Percentiles rank a stretch among this genome's conserved stretches.
These are phyloP conservation scores for Tricholoma saponaceum DNA, from an alignment of 768 basidiomycete species.

Conservation along the genomic window DNA sequence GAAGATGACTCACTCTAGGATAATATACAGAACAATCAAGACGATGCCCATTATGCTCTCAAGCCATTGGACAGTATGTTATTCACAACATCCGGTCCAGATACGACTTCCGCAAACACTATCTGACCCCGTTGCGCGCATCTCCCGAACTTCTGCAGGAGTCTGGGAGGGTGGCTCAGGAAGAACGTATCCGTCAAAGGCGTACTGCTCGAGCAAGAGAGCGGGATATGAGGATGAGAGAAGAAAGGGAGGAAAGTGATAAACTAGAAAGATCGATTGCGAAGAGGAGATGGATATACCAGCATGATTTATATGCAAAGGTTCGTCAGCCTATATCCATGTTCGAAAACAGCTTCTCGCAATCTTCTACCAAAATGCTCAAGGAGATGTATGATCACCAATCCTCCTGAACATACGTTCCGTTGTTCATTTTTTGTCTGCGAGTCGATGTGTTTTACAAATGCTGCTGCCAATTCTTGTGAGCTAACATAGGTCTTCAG, in stretches of 20 bases:
- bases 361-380: background rate
- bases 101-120: conserved; percentile 80
- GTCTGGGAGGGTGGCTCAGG: conserved; percentile 21
- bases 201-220: conserved; percentile 39
- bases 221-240: conserved; percentile 52
- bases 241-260: conserved; percentile 56
- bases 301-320: conserved; percentile 80
- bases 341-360: background rate
- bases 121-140: conserved; percentile 59
- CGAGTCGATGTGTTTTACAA: background rate
- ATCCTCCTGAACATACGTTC: background rate
- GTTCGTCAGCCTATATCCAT: conserved; percentile 35
- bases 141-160: conserved; percentile 36
- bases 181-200: conserved; percentile 28
- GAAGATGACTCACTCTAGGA: background rate
- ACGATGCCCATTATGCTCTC: conserved; percentile 73
- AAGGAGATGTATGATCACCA: background rate
- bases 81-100: conserved; percentile 78
- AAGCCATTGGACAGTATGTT: conserved; percentile 63
- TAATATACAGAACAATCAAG: conserved; percentile 61
- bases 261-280: conserved; percentile 72
- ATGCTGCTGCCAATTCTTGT: background rate
- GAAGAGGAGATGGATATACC: conserved; percentile 76
- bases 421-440: background rate
- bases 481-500: conserved; percentile 32